A percentile compares a stretch with the other conserved stretches of the same genome.
Conservation (phyloP, 176 grass and related monocot genomes). For the Calamus simplicifolius region DNA sequence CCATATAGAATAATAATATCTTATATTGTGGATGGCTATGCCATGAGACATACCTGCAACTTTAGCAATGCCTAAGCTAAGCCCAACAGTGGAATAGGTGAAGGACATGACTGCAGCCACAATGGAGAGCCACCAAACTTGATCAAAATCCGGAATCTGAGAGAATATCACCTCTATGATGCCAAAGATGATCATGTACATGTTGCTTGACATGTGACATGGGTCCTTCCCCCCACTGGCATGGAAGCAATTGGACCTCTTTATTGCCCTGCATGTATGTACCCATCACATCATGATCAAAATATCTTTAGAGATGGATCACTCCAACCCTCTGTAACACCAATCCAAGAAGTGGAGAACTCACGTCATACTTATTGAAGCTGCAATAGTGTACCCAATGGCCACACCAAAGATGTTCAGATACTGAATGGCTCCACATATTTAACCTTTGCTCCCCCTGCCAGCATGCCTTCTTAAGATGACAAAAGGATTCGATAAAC, state of each 20-base stretch:
- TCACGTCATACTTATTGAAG: slow-evolving; percentile 59
- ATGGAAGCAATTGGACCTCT: slow-evolving; percentile 40
- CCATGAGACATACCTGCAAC: slow-evolving; percentile 16
- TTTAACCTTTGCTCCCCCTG: slow-evolving; percentile 41
- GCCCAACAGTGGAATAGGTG: slow-evolving; percentile 38
- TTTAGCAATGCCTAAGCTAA: slow-evolving; percentile 38
- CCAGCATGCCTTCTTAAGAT: too few relatives aligned
- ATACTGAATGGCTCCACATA: slow-evolving; percentile 54
- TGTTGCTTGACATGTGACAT: slow-evolving; percentile 39
- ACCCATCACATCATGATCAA: neutral
- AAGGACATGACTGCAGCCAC: slow-evolving; percentile 55
- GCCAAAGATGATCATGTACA: slow-evolving; percentile 53
- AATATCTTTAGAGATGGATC: too few relatives aligned
- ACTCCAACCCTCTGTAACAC: too few relatives aligned
- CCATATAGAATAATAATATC: too few relatives aligned
- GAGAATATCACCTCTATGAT: slow-evolving; percentile 37
- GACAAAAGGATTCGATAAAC: too few relatives aligned
- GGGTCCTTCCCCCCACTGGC: slow-evolving; percentile 9
- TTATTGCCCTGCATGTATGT: slow-evolving; percentile 37
- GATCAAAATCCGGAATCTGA: slow-evolving; percentile 55
- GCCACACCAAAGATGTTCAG: slow-evolving; percentile 50
- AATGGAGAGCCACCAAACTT: slow-evolving; percentile 57
- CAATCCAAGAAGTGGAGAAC: neutral
- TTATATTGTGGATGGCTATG: too few relatives aligned
- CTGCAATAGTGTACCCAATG: slow-evolving; percentile 52